Percentiles rank a stretch among this genome's conserved stretches.
Conservation (phyloP, 495 filamentous ascomycete species). For the Annulohypoxylon moriforme region DNA sequence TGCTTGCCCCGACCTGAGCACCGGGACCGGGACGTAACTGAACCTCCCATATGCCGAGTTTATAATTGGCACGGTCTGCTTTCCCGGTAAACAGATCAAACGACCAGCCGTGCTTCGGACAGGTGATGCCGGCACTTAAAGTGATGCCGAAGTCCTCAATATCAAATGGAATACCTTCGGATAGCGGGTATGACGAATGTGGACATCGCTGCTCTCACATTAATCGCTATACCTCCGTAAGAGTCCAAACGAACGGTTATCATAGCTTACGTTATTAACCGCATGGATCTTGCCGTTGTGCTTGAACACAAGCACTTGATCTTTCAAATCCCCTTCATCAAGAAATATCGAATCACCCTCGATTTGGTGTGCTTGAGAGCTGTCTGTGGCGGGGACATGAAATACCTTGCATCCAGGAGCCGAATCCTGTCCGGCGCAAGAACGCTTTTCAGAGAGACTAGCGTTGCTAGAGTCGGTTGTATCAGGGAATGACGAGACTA, state of each 20-base stretch:
- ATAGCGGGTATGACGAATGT: conserved; percentile 68
- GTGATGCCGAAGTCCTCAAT: conserved; percentile 71
- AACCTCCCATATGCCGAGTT: conserved; percentile 69
- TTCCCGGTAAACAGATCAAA: conserved; percentile 69
- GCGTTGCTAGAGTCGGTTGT: conserved; percentile 54
- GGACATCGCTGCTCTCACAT: conserved; percentile 64
- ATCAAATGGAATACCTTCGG: conserved; percentile 66
- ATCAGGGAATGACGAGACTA: conserved; percentile 63
- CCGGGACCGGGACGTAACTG: conserved; percentile 57
- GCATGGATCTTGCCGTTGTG: conserved; percentile 68
- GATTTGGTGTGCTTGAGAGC: conserved; percentile 52
- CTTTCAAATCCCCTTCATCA: conserved; percentile 55
- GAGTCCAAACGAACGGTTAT: neutral
- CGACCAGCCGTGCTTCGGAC: conserved; percentile 71
- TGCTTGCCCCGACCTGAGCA: conserved; percentile 13
- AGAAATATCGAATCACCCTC: conserved; percentile 51
- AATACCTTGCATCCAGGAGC: conserved; percentile 66
- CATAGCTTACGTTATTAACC: conserved; percentile 66
- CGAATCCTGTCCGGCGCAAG: conserved; percentile 44
- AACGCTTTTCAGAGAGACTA: conserved; percentile 44
- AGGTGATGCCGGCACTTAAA: conserved; percentile 64
- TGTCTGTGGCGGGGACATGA: conserved; percentile 57
- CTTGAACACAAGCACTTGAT: conserved; percentile 69
- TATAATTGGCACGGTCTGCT: conserved; percentile 67
- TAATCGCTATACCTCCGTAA: conserved; percentile 28